Conservation (phyloP, 78 protist species). For the Guillardia theta region DNA sequence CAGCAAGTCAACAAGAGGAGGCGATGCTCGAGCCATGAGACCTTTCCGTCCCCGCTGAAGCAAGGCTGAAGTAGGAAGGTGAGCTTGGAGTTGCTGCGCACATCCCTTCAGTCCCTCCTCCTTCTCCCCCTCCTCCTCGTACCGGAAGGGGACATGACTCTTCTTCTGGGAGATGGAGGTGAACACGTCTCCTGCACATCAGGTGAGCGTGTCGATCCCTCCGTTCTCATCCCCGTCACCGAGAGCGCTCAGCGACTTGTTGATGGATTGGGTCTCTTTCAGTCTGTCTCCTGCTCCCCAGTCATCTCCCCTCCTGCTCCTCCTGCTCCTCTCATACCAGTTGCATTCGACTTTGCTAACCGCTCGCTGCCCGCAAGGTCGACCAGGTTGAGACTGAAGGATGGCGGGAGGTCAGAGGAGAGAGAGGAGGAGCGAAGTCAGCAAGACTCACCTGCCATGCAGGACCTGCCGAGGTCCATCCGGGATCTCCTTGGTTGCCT, state of each 20-base stretch:
- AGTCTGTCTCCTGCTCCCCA: neutral
- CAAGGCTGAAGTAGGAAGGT: neutral
- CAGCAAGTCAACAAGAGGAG: neutral
- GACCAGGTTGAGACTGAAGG: neutral
- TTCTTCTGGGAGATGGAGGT: neutral
- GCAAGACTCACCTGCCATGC: no score
- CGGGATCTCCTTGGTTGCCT: no score
- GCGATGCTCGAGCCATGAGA: neutral
- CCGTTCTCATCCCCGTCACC: no score
- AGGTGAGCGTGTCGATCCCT: no score
- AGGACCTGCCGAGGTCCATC: no score
- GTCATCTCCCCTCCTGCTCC: neutral
- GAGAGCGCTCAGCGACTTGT: slow-evolving; percentile 19
- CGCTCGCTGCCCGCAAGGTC: slow-evolving; percentile 49
- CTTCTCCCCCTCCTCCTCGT: no score
- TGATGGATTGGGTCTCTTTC: slow-evolving; percentile 7
- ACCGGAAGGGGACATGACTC: slow-evolving; percentile 46
- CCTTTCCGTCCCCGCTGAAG: neutral
- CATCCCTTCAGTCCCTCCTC: no score
- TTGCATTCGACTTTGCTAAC: no score
- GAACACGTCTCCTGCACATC: slow-evolving; percentile 21
- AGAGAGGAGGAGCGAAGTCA: neutral
- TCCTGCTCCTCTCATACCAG: no score
- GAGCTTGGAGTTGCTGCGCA: slow-evolving; percentile 51
- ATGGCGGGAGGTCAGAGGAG: neutral